These are phyloP conservation scores for Phaeosphaeriaceae sp. DNA, from an alignment of 2,329 filamentous ascomycete species.

Conservation along the genomic window DNA sequence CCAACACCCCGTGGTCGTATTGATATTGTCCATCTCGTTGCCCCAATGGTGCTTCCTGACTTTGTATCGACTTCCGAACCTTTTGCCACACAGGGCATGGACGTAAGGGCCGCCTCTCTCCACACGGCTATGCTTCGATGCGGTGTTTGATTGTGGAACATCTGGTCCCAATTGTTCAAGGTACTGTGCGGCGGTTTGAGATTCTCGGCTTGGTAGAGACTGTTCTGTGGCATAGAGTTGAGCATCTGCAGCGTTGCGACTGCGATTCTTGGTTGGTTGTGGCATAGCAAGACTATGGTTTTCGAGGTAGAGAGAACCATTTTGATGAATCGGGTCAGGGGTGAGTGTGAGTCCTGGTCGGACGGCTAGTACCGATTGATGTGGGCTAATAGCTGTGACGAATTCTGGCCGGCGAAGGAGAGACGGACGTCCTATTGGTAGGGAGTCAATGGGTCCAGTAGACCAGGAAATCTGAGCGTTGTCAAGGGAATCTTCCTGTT, in stretches of 20 bases:
- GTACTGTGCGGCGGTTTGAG: neutral
- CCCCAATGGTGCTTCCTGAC: conserved; percentile 48
- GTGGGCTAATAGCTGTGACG: neutral
- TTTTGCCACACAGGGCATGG: conserved; percentile 39
- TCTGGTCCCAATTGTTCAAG: neutral
- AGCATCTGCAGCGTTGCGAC: neutral
- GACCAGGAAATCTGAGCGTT: neutral
- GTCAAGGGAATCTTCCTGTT: neutral
- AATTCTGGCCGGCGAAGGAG: neutral
- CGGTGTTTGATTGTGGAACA: neutral
- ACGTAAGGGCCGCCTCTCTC: conserved; percentile 21
- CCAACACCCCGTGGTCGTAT: conserved; percentile 43
- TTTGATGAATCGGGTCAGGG: neutral
- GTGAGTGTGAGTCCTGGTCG: neutral
- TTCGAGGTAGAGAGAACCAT: neutral
- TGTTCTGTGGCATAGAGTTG: neutral
- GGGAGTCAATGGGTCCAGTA: neutral
- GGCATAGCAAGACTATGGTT: conserved; percentile 11
- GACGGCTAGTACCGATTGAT: neutral
- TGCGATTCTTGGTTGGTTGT: conserved; percentile 10
- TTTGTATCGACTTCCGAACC: conserved; percentile 27
- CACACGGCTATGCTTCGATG: neutral
- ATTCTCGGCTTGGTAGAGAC: neutral
- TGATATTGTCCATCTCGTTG: conserved; percentile 23
- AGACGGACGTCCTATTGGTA: neutral